Base-by-base conservation (phyloP, 2,329 filamentous ascomycete genomes). In the Colletotrichum costaricense region DNA sequence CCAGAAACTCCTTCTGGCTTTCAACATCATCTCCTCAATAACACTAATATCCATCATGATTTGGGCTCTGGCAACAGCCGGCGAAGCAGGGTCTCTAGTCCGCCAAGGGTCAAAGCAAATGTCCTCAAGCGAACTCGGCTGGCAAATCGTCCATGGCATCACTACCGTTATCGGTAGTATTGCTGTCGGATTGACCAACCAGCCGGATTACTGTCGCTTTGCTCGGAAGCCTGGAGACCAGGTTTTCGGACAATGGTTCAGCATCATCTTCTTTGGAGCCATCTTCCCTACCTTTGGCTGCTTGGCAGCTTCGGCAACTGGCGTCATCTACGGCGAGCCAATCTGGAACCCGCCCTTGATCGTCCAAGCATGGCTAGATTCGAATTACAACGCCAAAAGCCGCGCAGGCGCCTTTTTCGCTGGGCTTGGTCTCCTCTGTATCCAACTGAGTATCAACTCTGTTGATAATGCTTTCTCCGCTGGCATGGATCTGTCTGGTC, bases 401-500 rank as follows among this genome's bases (percentile, higher is more conserved):
- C 68, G 76, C 0, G 76, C 69, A 0, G 76, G 63, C 0, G 75
- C 74, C 3, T 76, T 77, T 22, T 77, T 77, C 19, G 74, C 66
- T 19, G 76, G 74, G 5, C 55, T 76, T 11, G 76, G 71, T 19
- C 66, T 77, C 8, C 46, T 74, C 2, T 62, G 75, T n/a, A 71
- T 65, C 3, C 75, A 76, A 28, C 26, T 77, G 35, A 65, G 66
- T 5, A 73, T 77, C 52, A 77, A 77, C 68, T 60, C 75, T 3
- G 65, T 75, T 3, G 75, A 73, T 28, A 77, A 77, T 28, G 67
- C 74, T n/a, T 75, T 76, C 63, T 85, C 85, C 0, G 83, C 84
- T 3, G 89, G 88, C 6, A 89, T 91, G 82, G 89, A 91, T 76
- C 80, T 90, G 62, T 84, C 88, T 0, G 86, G 85, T 1, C 78